phyloP scores from a whole-genome alignment of 2,329 filamentous ascomycete species.

The Beauveria sp. region DNA sequence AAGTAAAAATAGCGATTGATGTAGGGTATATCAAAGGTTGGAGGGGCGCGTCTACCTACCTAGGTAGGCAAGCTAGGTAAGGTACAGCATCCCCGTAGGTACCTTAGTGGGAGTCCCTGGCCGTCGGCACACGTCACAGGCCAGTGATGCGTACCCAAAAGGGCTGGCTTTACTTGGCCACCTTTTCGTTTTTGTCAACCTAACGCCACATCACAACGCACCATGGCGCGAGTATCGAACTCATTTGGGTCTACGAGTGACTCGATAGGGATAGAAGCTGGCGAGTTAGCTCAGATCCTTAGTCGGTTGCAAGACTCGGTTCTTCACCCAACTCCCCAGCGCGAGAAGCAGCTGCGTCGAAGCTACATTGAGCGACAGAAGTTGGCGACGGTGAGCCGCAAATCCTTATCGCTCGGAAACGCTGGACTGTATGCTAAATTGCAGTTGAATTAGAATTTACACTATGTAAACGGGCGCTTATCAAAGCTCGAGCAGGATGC shows the following conservation, averaged over 20 bases:
- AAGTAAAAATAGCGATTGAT: neutral
- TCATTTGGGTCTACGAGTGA: neutral
- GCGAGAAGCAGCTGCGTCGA: conserved; percentile 47
- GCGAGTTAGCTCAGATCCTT: conserved; percentile 57
- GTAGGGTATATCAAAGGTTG: neutral
- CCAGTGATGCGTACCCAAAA: neutral
- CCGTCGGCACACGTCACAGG: conserved; percentile 6
- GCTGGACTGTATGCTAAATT: conserved; percentile 41
- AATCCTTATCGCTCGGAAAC: too few relatives aligned
- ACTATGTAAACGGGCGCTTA: conserved; percentile 62
- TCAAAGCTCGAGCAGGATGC: conserved; percentile 64
- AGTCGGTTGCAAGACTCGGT: conserved; percentile 58
- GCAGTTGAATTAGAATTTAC: conserved; percentile 48
- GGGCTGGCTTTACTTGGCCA: neutral
- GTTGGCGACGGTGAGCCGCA: conserved; percentile 30
- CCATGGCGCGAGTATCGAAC: conserved; percentile 6
- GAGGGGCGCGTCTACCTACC: neutral
- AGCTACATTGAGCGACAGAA: conserved; percentile 57
- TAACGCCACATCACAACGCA: neutral
- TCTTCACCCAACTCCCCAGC: conserved; percentile 52
- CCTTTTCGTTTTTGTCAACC: neutral
- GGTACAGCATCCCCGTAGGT: too few relatives aligned
- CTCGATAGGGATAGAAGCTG: conserved; percentile 21
- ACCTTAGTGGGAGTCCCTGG: neutral
- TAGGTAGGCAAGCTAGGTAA: too few relatives aligned